A percentile compares a stretch with the other conserved stretches of the same genome.
phyloP scores from a whole-genome alignment of 1,284 basidiomycete genomes.

The Rhodotorula sp. region DNA sequence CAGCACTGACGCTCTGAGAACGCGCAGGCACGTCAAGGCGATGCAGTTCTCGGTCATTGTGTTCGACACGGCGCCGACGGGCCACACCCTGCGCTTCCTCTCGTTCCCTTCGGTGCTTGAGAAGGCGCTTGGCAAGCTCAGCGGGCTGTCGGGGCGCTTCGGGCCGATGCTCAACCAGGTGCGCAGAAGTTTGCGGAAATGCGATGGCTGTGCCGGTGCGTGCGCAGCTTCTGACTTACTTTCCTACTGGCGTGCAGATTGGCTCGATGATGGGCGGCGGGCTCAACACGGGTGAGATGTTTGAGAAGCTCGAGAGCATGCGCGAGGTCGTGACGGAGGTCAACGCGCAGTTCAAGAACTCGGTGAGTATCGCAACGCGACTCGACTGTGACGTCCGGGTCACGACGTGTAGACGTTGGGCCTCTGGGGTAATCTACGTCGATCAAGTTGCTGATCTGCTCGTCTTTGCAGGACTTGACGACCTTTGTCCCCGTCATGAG shows the following conservation, averaged over 20 bases:
- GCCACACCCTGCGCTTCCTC: conserved; percentile 95
- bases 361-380: conserved; percentile 60
- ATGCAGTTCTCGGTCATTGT: conserved; percentile 99
- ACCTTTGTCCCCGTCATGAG: conserved; percentile 56
- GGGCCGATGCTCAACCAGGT: conserved; percentile 96
- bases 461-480: conserved; percentile 75
- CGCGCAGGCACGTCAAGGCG: conserved; percentile 90
- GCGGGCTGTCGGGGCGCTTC: conserved; percentile 84
- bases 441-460: neutral
- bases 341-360: conserved; percentile 98
- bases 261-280: conserved; percentile 91
- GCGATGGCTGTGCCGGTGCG: neutral
- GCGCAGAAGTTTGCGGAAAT: conserved; percentile 16
- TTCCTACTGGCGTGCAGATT: conserved; percentile 62
- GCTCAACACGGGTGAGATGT: conserved; percentile 74
- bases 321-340: conserved; percentile 96
- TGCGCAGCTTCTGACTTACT: neutral
- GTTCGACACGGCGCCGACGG: conserved; percentile 98
- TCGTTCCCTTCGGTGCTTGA: conserved; percentile 97
- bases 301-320: conserved; percentile 97
- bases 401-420: too few relatives aligned
- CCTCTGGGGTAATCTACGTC: neutral
- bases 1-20: neutral
- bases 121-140: conserved; percentile 94
- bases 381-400: too few relatives aligned